phyloP scores from a whole-genome alignment of 2,329 filamentous ascomycete genomes.

The Cladosporium sp. region DNA sequence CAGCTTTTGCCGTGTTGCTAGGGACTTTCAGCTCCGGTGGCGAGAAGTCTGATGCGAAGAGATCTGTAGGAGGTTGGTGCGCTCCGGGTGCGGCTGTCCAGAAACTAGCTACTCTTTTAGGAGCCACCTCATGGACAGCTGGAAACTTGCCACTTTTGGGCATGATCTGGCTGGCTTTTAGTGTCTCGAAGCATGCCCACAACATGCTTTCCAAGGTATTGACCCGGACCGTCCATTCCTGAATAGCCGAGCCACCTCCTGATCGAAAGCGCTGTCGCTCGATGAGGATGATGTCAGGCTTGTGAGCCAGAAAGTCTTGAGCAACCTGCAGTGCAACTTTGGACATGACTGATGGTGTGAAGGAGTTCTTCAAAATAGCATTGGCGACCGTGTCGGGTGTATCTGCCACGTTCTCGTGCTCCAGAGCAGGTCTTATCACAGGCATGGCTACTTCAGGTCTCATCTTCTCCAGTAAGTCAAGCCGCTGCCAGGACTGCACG shows the following conservation, averaged over 20 bases:
- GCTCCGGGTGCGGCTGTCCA: constrained; percentile 44
- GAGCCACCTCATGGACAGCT: constrained; percentile 53
- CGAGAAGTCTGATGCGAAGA: constrained; percentile 15
- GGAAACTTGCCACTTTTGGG: constrained; percentile 22
- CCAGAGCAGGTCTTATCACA: background rate
- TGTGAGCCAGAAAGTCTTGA: constrained; percentile 50
- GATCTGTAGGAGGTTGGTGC: constrained; percentile 18
- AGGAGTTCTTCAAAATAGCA: constrained; percentile 19
- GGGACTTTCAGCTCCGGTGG: background rate
- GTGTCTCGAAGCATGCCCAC: constrained; percentile 65
- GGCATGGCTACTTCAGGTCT: background rate
- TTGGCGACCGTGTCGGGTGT: background rate
- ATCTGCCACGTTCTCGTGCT: no score
- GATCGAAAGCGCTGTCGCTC: constrained; percentile 66
- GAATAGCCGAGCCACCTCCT: constrained; percentile 62
- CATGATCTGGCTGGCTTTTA: constrained; percentile 45
- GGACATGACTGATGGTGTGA: constrained; percentile 55
- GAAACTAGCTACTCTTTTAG: constrained; percentile 57
- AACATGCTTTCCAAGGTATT: constrained; percentile 82
- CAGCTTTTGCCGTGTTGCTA: background rate
- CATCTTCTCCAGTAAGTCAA: constrained; percentile 31
- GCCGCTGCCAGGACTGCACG: constrained; percentile 39
- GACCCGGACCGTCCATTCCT: constrained; percentile 81
- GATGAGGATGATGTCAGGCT: constrained; percentile 71
- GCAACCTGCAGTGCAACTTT: constrained; percentile 58